These are phyloP conservation scores for Leishmania guyanensis DNA, from an alignment of 208 protist species.

Conservation along the genomic window DNA sequence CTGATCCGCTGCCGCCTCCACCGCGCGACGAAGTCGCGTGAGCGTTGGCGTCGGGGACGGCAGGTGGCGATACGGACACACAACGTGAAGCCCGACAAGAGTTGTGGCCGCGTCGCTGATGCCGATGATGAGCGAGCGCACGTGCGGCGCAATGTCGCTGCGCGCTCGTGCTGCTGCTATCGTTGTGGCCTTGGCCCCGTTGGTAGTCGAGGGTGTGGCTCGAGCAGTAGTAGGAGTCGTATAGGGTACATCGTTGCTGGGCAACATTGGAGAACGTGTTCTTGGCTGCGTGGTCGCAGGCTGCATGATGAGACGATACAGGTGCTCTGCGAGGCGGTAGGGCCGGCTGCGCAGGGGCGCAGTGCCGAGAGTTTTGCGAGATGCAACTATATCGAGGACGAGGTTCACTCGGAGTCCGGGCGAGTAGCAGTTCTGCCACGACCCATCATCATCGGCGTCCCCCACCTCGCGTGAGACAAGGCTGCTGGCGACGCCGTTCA, in stretches of 20 bases:
- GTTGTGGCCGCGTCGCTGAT: slow-evolving; percentile 68
- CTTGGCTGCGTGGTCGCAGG: neutral
- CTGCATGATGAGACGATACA: slow-evolving; percentile 37
- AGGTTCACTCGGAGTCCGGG: slow-evolving; percentile 27
- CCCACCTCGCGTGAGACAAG: neutral
- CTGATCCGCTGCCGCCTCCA: slow-evolving; percentile 16
- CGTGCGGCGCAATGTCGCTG: slow-evolving; percentile 11
- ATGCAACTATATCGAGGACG: slow-evolving; percentile 75
- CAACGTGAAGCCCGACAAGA: slow-evolving; percentile 64
- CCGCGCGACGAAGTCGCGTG: slow-evolving; percentile 15
- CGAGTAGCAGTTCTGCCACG: slow-evolving; percentile 6
- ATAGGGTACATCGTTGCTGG: neutral
- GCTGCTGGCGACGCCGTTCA: neutral
- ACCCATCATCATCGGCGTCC: neutral
- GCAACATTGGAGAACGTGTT: neutral
- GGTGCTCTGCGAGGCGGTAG: slow-evolving; percentile 55
- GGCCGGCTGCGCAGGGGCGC: slow-evolving; percentile 50
- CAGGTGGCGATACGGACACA: slow-evolving; percentile 61
- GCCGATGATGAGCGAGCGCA: slow-evolving; percentile 34
- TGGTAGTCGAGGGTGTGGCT: neutral
- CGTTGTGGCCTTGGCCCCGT: neutral
- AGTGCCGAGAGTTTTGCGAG: slow-evolving; percentile 67
- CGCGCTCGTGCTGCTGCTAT: neutral
- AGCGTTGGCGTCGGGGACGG: slow-evolving; percentile 8
- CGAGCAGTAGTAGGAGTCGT: neutral